Evolutionary conservation across 2,329 filamentous ascomycete genomes (phyloP), one percentile per base, ranked within the genome.

Genomic region (Fusarium dlaminii): DNA sequence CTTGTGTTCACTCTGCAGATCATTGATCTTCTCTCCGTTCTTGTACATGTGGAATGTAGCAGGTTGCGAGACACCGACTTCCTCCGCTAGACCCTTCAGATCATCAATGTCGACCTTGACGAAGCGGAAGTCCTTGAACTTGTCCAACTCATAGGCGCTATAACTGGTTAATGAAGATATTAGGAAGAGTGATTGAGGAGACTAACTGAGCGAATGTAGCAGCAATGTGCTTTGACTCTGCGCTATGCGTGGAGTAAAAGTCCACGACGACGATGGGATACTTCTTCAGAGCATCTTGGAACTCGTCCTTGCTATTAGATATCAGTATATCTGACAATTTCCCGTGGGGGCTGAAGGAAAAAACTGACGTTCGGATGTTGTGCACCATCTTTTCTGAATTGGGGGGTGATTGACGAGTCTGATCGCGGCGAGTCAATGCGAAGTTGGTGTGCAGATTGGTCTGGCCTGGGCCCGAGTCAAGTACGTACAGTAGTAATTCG

Each of bases 81-180:
- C 72, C 11, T 68, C 37, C 4, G 57, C 59, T 3, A 74, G 32
- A 2, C 37, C 59, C 27, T 63, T 49, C n/a, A 74, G 58, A 1
- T 74, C 67, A n/a, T 74, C 63, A 1, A 74, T 72, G 8, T 74
- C 63, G 10, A 74, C 64, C 34, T 74, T 74, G 42, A 72, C 34
- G 29, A 74, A 74, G 11, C 71, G 62, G 24, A 74, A 62, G 29
- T 74, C 71, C 37, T 72, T 74, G 63, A 72, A 74, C 34, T 68
- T 65, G 14, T 74, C 71, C 30, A 74, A 18, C n/a, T 74, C 63
- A 5, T 74, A 57, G 13, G 55, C 57, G 11, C 71, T 74, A 18
- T 8, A 0, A 2, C 1, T 8, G 1, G 24, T 66, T 18, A 52
- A 10, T 24, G 10, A 10, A 3, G 2, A 10, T 8, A 2, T 12